phyloP scores from a whole-genome alignment of 768 basidiomycete species.

The Suillus occidentalis region DNA sequence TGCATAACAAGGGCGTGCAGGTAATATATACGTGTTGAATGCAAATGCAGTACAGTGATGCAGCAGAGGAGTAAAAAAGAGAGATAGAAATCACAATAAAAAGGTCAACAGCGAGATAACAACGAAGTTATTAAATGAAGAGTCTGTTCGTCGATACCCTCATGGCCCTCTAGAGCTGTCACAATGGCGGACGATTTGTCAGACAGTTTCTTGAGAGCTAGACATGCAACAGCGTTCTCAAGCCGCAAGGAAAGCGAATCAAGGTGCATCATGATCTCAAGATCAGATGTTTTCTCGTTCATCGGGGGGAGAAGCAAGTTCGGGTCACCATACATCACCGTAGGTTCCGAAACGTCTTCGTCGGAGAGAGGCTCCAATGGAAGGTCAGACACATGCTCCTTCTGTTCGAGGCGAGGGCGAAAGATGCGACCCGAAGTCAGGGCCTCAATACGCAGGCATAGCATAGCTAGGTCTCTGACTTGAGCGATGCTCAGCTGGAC shows the following conservation, averaged over 20 bases:
- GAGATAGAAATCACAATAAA: slow-evolving; percentile 5
- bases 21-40: slow-evolving; percentile 7
- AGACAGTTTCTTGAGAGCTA: slow-evolving; percentile 14
- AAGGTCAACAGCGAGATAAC: slow-evolving; percentile 25
- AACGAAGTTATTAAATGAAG: slow-evolving; percentile 42
- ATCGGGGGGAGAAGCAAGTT: slow-evolving; percentile 67
- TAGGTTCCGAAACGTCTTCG: slow-evolving; percentile 27
- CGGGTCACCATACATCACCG: slow-evolving; percentile 58
- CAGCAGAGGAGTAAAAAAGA: background rate
- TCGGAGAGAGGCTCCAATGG: slow-evolving; percentile 11
- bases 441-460: slow-evolving; percentile 81
- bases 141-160: slow-evolving; percentile 48
- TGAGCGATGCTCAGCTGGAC: slow-evolving; percentile 74
- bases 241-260: slow-evolving; percentile 76
- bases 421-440: slow-evolving; percentile 65
- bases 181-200: slow-evolving; percentile 31
- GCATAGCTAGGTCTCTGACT: slow-evolving; percentile 66
- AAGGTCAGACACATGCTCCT: slow-evolving; percentile 30
- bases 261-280: slow-evolving; percentile 71
- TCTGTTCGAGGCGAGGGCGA: slow-evolving; percentile 45
- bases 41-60: slow-evolving; percentile 6
- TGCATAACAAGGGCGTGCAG: background rate
- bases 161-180: slow-evolving; percentile 35
- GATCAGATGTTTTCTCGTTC: slow-evolving; percentile 66
- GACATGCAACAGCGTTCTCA: slow-evolving; percentile 61